phyloP scores from a whole-genome alignment of 1,284 basidiomycete genomes.

The Cutaneotrichosporon cavernicola region DNA sequence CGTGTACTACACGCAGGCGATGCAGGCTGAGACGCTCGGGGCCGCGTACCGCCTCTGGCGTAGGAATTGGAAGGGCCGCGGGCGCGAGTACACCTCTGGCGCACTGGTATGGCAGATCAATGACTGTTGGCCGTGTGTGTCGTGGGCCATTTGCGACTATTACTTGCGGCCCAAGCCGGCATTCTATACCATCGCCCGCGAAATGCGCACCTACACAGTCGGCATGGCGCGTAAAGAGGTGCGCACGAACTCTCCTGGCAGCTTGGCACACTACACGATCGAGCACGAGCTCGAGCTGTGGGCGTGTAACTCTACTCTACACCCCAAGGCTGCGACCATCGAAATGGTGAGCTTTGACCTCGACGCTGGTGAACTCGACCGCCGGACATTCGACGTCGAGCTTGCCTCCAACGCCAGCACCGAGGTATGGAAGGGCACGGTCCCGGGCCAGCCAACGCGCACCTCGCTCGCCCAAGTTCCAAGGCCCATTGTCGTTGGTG shows the following conservation, averaged over 20 bases:
- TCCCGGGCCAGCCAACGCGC: slow-evolving; percentile 67
- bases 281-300: slow-evolving; percentile 65
- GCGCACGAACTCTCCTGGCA: slow-evolving; percentile 62
- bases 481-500: slow-evolving; percentile 70
- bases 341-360: slow-evolving; percentile 69
- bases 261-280: slow-evolving; percentile 66
- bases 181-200: slow-evolving; percentile 67
- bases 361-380: slow-evolving; percentile 54
- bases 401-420: slow-evolving; percentile 75
- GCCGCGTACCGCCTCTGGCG: slow-evolving; percentile 73
- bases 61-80: slow-evolving; percentile 69
- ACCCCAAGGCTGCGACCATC: slow-evolving; percentile 61
- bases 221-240: slow-evolving; percentile 69
- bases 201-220: slow-evolving; percentile 69
- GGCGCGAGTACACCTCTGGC: slow-evolving; percentile 68
- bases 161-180: slow-evolving; percentile 74
- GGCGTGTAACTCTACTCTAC: slow-evolving; percentile 74
- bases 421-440: slow-evolving; percentile 67
- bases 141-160: slow-evolving; percentile 76
- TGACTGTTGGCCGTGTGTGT: slow-evolving; percentile 77
- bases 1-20: slow-evolving; percentile 75
- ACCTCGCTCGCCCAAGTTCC: slow-evolving; percentile 66
- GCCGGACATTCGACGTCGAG: slow-evolving; percentile 58
- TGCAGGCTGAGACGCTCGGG: slow-evolving; percentile 75
- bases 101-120: slow-evolving; percentile 82